Base-by-base conservation (phyloP, 1,284 basidiomycete genomes). In the Dichomitus squalens region DNA sequence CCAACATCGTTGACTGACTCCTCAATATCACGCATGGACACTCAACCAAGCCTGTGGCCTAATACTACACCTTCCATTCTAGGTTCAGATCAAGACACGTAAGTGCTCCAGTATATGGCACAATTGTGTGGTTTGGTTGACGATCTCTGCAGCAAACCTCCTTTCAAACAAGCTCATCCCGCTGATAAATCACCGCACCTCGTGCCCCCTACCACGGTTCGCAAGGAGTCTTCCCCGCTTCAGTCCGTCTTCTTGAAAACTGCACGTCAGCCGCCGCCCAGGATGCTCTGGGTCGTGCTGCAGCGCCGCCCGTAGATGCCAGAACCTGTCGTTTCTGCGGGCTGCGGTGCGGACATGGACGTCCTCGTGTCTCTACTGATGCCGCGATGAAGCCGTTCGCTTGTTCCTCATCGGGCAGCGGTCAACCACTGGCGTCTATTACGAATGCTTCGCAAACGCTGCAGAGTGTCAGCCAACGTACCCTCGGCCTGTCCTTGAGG, bases 391-490 rank as follows among this genome's bases (percentile, higher is more conserved):
- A 18, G 36, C 27, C 38, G 25, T 54, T 44, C 53, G 52, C 41
- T 58, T 58, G 52, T 58, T 47, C 57, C 52, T 9, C 29, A 53
- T 55, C 25, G n/a, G 52, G 55, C 25, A 49, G 36, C 35, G 18
- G 27, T 43, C 29, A 38, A 29, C 52, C 52, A 16, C 18, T 44
- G 44, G 49, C 52, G 57, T 52, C 53, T n/a, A n/a, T n/a, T n/a
- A 58, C 51, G 49, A 39, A 31, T 23, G 36, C 49, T 23, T 52
- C 43, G 31, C 18, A n/a, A 25, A 25, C 41, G 41, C 25, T 16
- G 25, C 29, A 8, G 25, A n/a, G 5, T 43, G 25, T 16, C 25
- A 14, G 21, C 21, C 40, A 41, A n/a, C n/a, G n/a, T n/a, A n/a
- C n/a, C n/a, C n/a, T n/a, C n/a, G n/a, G n/a, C n/a, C n/a, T n/a